Percentiles rank a stretch among this genome's conserved stretches.
phyloP scores from a whole-genome alignment of 108 stramenopile genomes.

The Discostella pseudostelligera region DNA sequence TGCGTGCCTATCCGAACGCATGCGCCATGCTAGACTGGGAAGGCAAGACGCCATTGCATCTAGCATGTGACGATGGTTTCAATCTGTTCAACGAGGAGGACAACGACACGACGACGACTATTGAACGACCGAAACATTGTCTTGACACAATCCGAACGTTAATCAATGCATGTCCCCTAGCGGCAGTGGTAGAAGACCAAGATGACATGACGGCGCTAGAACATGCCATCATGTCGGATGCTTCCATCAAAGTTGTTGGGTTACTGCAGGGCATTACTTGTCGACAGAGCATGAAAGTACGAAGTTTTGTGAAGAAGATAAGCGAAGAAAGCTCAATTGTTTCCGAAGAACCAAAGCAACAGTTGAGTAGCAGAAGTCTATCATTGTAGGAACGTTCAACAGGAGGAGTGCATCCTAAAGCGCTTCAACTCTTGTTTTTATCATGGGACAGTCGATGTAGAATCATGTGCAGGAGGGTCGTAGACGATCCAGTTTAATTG shows the following conservation, averaged over 20 bases:
- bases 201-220: slow-evolving; percentile 24
- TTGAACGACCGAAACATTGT: not conserved
- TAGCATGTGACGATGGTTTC: slow-evolving; percentile 41
- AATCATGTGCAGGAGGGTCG: too few relatives aligned
- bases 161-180: not conserved
- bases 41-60: slow-evolving; percentile 63
- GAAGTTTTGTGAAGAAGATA: too few relatives aligned
- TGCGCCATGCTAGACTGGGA: slow-evolving; percentile 66
- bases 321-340: too few relatives aligned
- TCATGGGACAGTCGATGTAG: too few relatives aligned
- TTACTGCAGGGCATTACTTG: slow-evolving; percentile 4
- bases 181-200: slow-evolving; percentile 13
- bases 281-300: not conserved
- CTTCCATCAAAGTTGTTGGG: slow-evolving; percentile 12
- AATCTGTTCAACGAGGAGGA: slow-evolving; percentile 29
- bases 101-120: not conserved
- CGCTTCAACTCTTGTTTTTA: too few relatives aligned
- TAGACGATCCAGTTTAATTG: too few relatives aligned
- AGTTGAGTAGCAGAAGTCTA: too few relatives aligned
- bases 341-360: too few relatives aligned
- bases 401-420: too few relatives aligned
- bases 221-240: slow-evolving; percentile 24
- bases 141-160: not conserved
- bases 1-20: slow-evolving; percentile 53
- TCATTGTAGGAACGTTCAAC: too few relatives aligned